Evolutionary conservation across 768 basidiomycete genomes (phyloP).

Genomic region (Mycena pura): DNA sequence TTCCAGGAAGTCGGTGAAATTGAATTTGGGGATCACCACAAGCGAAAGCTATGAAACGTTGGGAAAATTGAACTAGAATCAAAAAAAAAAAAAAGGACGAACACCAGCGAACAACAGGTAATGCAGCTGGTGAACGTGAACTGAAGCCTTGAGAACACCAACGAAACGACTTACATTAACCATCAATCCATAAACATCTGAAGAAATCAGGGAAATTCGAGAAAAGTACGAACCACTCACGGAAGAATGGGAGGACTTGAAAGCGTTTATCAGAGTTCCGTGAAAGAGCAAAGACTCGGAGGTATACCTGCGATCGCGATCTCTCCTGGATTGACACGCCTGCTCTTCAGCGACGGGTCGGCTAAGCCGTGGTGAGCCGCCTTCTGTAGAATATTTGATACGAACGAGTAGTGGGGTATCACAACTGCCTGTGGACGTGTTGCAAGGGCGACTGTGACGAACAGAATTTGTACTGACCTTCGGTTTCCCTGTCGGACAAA

Average conservation of each 20-base stretch:
- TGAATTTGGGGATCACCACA: conserved; percentile 72
- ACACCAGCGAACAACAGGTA: conserved; percentile 61
- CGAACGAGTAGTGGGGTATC: conserved; percentile 69
- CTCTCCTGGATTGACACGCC: conserved; percentile 59
- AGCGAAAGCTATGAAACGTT: conserved; percentile 50
- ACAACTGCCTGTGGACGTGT: conserved; percentile 57
- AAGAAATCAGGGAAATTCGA: neutral
- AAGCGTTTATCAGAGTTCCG: neutral
- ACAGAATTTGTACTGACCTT: conserved; percentile 35
- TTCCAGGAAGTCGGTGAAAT: conserved; percentile 58
- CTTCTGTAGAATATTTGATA: conserved; percentile 70
- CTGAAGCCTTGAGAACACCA: neutral
- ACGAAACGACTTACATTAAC: conserved; percentile 50
- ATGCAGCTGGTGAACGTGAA: conserved; percentile 48
- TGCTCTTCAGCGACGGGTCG: conserved; percentile 47
- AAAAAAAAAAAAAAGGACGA: conserved; percentile 19
- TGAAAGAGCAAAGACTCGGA: neutral
- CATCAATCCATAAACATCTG: conserved; percentile 68
- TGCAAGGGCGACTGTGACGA: neutral
- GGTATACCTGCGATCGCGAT: conserved; percentile 60
- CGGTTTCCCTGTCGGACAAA: conserved; percentile 37
- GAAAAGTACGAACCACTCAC: conserved; percentile 41
- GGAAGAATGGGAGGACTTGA: conserved; percentile 66
- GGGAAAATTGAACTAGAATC: neutral
- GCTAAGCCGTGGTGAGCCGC: conserved; percentile 54